A percentile compares a stretch with the other conserved stretches of the same genome.
These are phyloP conservation scores for Mrakia blollopis DNA, from an alignment of 768 basidiomycete genomes.

Conservation along the genomic window DNA sequence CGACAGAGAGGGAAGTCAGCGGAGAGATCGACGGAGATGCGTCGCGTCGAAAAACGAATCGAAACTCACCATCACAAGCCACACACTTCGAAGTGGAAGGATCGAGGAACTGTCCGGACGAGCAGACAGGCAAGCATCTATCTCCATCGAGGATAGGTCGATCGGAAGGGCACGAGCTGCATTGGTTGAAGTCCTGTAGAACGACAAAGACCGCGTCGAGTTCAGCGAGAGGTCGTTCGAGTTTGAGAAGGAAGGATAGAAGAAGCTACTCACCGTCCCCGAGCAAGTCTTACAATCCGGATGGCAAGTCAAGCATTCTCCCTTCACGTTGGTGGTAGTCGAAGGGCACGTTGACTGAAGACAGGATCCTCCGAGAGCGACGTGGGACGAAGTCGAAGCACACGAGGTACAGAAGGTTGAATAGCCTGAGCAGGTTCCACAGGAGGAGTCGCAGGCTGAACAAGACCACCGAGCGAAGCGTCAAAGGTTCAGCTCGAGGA, in stretches of 20 bases:
- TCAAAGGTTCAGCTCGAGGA: not conserved
- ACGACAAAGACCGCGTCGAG: not conserved
- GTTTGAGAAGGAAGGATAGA: no score
- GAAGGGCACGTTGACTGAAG: conserved; percentile 64
- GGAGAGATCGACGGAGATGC: no score
- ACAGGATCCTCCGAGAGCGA: conserved; percentile 70
- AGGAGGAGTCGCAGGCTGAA: conserved; percentile 66
- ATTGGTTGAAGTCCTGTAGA: conserved; percentile 63
- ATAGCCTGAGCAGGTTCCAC: conserved; percentile 64
- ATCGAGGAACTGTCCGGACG: conserved; percentile 68
- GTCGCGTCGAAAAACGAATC: not conserved
- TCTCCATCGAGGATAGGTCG: conserved; percentile 68
- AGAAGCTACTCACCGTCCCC: conserved; percentile 47
- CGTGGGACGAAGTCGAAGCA: conserved; percentile 50
- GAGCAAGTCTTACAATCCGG: conserved; percentile 80
- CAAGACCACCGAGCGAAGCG: conserved; percentile 27
- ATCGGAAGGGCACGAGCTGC: conserved; percentile 61
- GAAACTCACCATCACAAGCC: conserved; percentile 53
- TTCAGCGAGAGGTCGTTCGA: not conserved
- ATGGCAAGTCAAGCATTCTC: conserved; percentile 70
- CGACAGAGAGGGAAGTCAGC: not conserved
- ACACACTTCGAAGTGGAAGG: conserved; percentile 59
- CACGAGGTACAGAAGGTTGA: conserved; percentile 72
- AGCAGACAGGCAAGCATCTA: conserved; percentile 72
- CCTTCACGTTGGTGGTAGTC: conserved; percentile 61